Evolutionary conservation across 208 protist species (phyloP).

Genomic region (Trypanosoma avium): DNA sequence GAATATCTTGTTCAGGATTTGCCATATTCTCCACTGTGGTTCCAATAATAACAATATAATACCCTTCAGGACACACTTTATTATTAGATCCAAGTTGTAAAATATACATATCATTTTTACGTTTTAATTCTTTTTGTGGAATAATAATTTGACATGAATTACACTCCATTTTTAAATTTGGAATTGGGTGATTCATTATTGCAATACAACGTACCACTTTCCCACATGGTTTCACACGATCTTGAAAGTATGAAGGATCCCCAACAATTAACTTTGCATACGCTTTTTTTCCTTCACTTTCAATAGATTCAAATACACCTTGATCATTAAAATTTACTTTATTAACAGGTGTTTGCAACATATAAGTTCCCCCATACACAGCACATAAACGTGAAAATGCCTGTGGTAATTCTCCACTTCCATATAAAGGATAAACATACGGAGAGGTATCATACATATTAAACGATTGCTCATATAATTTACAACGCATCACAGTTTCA

Average conservation of each 20-base stretch:
- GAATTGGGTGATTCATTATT: constrained; percentile 95
- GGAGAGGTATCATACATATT: constrained; percentile 94
- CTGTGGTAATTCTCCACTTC: constrained; percentile 99
- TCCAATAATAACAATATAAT: constrained; percentile 97
- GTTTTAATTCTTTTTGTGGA: constrained; percentile 93
- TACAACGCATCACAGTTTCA: constrained; percentile 93
- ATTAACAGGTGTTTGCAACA: constrained; percentile 97
- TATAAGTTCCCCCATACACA: constrained; percentile 98
- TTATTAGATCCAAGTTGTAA: constrained; percentile 92
- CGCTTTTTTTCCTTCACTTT: constrained; percentile 80
- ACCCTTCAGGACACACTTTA: constrained; percentile 96
- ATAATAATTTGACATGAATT: constrained; percentile 98
- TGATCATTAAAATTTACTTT: constrained; percentile 95
- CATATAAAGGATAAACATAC: constrained; percentile 99
- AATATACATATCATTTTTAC: constrained; percentile 98
- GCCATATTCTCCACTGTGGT: constrained; percentile 96
- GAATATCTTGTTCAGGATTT: constrained; percentile 94
- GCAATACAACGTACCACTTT: constrained; percentile 98
- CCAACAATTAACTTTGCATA: constrained; percentile 95
- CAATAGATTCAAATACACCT: constrained; percentile 94
- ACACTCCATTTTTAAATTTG: constrained; percentile 60
- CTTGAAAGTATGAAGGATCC: constrained; percentile 99
- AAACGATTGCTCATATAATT: constrained; percentile 97
- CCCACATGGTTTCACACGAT: constrained; percentile 92
- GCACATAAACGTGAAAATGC: constrained; percentile 95